Evolutionary conservation across 2,329 filamentous ascomycete genomes (phyloP).

Genomic region (Beauveria scarabaeidicola): DNA sequence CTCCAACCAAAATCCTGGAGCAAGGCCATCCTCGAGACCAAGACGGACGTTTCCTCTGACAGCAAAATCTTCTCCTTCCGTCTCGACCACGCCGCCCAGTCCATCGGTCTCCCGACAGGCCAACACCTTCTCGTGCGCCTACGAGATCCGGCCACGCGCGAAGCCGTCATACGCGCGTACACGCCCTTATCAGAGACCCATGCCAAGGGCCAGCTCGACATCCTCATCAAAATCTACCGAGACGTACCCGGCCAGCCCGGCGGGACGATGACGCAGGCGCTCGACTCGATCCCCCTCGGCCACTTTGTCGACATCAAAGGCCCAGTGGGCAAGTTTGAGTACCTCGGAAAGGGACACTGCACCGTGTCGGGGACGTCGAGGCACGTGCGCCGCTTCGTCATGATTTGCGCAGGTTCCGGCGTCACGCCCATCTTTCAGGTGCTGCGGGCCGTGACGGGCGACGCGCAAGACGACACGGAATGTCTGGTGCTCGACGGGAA

Average conservation of each 20-base stretch:
- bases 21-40: conserved; percentile 61
- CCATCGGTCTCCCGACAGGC: conserved; percentile 69
- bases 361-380: conserved; percentile 48
- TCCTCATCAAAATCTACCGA: conserved; percentile 79
- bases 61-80: conserved; percentile 74
- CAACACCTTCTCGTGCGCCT: conserved; percentile 83
- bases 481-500: conserved; percentile 78
- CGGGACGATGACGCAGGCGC: conserved; percentile 73
- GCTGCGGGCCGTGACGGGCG: conserved; percentile 61
- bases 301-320: conserved; percentile 78
- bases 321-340: conserved; percentile 78
- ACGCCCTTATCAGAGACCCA: conserved; percentile 66
- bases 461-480: conserved; percentile 52
- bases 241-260: conserved; percentile 48
- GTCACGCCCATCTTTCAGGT: conserved; percentile 91
- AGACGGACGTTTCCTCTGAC: conserved; percentile 65
- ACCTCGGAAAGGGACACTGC: conserved; percentile 59
- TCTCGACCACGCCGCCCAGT: conserved; percentile 62
- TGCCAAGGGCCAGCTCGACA: conserved; percentile 56
- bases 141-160: conserved; percentile 58
- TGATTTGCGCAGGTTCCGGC: conserved; percentile 84
- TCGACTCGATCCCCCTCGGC: conserved; percentile 65
- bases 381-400: conserved; percentile 60
- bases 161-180: conserved; percentile 76
- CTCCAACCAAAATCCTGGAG: conserved; percentile 65